Percentiles rank a stretch among this genome's conserved stretches.
phyloP scores from a whole-genome alignment of 805 yeast genomes.

The Pichia manshurica region DNA sequence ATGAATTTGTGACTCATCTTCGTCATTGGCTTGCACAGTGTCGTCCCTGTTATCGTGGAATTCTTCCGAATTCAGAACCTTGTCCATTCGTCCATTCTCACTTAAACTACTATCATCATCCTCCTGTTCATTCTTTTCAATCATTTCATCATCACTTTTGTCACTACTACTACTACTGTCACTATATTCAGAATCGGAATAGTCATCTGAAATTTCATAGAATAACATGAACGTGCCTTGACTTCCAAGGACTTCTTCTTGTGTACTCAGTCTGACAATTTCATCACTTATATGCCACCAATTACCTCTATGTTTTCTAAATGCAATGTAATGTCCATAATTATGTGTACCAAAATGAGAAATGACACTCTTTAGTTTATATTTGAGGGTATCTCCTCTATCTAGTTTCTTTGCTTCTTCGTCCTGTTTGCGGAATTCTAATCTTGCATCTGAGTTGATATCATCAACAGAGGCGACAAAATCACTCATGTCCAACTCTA shows the following conservation, averaged over 20 bases:
- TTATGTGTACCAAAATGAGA: conserved; percentile 95
- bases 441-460: conserved; percentile 74
- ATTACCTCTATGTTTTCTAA: conserved; percentile 68
- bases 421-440: conserved; percentile 63
- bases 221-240: conserved; percentile 93
- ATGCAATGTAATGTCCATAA: conserved; percentile 95
- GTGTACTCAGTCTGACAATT: conserved; percentile 72
- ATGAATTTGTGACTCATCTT: conserved; percentile 6
- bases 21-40: background rate
- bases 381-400: conserved; percentile 34
- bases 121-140: background rate
- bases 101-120: background rate
- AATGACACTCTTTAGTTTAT: conserved; percentile 77
- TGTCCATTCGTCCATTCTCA: conserved; percentile 1
- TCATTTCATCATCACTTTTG: conserved; percentile 6
- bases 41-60: background rate
- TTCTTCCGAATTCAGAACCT: conserved; percentile 7
- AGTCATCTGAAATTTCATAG: conserved; percentile 49
- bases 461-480: conserved; percentile 66
- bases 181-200: conserved; percentile 9
- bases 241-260: conserved; percentile 69
- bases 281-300: conserved; percentile 98
- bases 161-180: conserved; percentile 14
- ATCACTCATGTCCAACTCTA: conserved; percentile 57
- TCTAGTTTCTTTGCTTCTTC: conserved; percentile 21